These are phyloP conservation scores for Myochromella boudieri DNA, from an alignment of 768 basidiomycete genomes.

Conservation along the genomic window DNA sequence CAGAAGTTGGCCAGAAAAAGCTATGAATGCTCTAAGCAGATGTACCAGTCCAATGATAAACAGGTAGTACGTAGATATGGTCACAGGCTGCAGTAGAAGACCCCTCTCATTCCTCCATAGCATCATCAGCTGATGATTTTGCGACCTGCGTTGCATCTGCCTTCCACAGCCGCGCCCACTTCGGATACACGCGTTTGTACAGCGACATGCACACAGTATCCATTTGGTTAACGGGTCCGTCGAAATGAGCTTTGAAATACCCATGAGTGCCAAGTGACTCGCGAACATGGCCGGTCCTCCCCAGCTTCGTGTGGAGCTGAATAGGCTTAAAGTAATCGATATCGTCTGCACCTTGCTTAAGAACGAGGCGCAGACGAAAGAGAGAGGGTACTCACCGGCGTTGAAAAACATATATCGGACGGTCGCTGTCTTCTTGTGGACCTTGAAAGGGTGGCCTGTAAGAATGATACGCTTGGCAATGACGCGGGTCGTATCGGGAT, in stretches of 20 bases:
- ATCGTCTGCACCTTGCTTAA: constrained; percentile 55
- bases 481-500: constrained; percentile 88
- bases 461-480: constrained; percentile 93
- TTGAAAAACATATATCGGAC: constrained; percentile 99
- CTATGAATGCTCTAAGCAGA: too few relatives aligned
- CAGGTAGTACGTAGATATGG: too few relatives aligned
- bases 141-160: constrained; percentile 12
- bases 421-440: constrained; percentile 96
- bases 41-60: too few relatives aligned
- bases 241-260: constrained; percentile 95
- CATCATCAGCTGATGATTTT: constrained; percentile 20
- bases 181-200: constrained; percentile 94
- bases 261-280: constrained; percentile 97
- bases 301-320: constrained; percentile 89
- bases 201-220: constrained; percentile 95
- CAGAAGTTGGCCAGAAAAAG: too few relatives aligned
- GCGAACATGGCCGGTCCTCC: constrained; percentile 83
- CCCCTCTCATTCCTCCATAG: constrained; percentile 40
- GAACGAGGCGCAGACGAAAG: constrained; percentile 10
- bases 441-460: constrained; percentile 95
- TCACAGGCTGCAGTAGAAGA: too few relatives aligned
- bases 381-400: constrained; percentile 45
- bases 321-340: constrained; percentile 92
- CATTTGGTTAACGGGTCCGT: constrained; percentile 93
- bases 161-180: constrained; percentile 68